Base-by-base conservation (phyloP, 805 yeast genomes). In the Zygosaccharomyces lentus region DNA sequence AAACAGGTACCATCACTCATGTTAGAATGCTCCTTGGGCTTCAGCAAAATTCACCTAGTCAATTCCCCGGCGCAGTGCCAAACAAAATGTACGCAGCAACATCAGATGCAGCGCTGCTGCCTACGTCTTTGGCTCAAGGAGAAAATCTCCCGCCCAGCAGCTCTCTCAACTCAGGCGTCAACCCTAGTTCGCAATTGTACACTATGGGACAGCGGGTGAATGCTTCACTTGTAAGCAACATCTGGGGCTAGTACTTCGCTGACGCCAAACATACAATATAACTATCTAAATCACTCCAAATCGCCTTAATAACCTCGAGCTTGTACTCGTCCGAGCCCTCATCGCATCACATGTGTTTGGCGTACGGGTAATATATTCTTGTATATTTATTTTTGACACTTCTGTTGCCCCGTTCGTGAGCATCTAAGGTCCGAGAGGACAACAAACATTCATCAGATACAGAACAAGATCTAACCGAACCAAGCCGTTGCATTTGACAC, bases 1-100 rank as follows among this genome's bases (percentile, higher is more conserved):
- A 49, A 1, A 43, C 49, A 2, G 65, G 66, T 15, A 32, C 50
- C 1, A 49, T 60, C 9, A 51, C 62, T 1, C 65, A 60, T 43
- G 59, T 56, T 6, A 54, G 53, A 39, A 53, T 60, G 48, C 25
- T 15, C 23, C 31, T 38, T 9, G 41, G 26, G 31, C 31, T 38
- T 9, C 24, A 4, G 24, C 41, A 38, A 38, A 25, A 13, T 13
- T 26, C 41, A 6, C 34, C 34, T n/a, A 19, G 21, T 2, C 41
- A 38, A 17, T 38, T 38, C 16, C 3, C 31, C 23, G 23, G 15
- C 9, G n/a, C 23, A 23, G 19, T 26, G 34, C 15, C 29, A 7
- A 38, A 38, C 27, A 38, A 16, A 10, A 9, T 38, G 16, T 38
- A 27, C 27, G 23, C 31, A 9, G 9, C 34, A 10, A 10, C 26